Evolutionary conservation across 192 early-diverging fungal genomes (phyloP).

Genomic region (Umbelopsis vinacea): DNA sequence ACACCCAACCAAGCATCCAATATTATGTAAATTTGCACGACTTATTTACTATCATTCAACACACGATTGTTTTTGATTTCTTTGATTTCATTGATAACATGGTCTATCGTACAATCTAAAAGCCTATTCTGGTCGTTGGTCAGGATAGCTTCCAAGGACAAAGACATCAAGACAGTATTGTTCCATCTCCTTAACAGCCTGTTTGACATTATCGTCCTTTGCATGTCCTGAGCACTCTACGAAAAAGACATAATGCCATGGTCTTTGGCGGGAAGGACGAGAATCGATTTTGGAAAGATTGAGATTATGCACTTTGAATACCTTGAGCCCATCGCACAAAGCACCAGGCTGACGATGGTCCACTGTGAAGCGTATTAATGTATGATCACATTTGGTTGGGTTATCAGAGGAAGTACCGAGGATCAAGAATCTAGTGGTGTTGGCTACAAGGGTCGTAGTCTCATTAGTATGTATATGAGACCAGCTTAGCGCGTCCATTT

Average conservation of each 20-base stretch:
- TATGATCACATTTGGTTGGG: conserved; percentile 75
- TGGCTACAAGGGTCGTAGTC: conserved; percentile 50
- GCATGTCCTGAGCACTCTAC: conserved; percentile 87
- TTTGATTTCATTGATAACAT: background rate
- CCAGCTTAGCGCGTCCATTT: background rate
- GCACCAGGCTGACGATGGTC: conserved; percentile 89
- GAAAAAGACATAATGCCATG: conserved; percentile 96
- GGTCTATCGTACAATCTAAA: background rate
- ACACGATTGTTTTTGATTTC: background rate
- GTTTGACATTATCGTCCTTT: conserved; percentile 64
- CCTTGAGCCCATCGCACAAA: conserved; percentile 80
- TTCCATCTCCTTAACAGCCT: conserved; percentile 72
- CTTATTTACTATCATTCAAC: background rate
- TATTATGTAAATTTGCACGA: background rate
- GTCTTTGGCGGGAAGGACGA: conserved; percentile 74
- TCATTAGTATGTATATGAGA: background rate
- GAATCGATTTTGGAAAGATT: conserved; percentile 94
- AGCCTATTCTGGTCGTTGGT: conserved; percentile 47
- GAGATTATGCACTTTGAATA: conserved; percentile 80
- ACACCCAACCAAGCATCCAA: too few relatives aligned
- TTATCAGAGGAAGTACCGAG: conserved; percentile 69
- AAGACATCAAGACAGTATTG: conserved; percentile 73
- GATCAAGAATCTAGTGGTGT: conserved; percentile 94
- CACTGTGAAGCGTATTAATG: conserved; percentile 87
- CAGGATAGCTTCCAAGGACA: conserved; percentile 85